A percentile compares a stretch with the other conserved stretches of the same genome.
phyloP scores from a whole-genome alignment of 1,284 basidiomycete species.

The Kalmanozyma brasiliensis region DNA sequence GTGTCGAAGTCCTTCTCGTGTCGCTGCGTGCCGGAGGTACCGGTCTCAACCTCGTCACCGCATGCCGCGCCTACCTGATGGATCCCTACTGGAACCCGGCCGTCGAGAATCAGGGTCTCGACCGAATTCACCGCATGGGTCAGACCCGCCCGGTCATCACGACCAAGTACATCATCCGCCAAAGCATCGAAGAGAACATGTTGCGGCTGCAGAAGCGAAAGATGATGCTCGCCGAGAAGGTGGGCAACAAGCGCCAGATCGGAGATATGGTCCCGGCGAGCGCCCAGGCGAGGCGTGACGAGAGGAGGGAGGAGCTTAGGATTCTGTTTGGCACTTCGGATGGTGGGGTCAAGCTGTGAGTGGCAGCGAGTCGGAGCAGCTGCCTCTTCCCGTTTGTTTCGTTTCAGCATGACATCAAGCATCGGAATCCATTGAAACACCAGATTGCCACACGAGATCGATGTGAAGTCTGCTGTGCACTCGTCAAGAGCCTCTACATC shows the following conservation, averaged over 20 bases:
- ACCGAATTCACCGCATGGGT: conserved; percentile 64
- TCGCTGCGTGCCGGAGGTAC: conserved; percentile 65
- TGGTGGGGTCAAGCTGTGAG: conserved; percentile 24
- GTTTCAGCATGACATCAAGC: no score
- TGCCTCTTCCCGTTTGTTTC: no score
- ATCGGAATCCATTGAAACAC: no score
- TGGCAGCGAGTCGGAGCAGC: no score
- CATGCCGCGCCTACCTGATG: conserved; percentile 84
- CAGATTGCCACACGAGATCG: no score
- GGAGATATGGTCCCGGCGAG: conserved; percentile 9
- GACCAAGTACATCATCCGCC: conserved; percentile 63
- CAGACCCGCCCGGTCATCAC: conserved; percentile 62
- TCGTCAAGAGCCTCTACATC: no score
- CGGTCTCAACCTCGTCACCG: conserved; percentile 77
- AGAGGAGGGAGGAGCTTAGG: conserved; percentile 56
- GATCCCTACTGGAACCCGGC: conserved; percentile 98
- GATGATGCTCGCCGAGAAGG: conserved; percentile 63
- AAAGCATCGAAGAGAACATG: conserved; percentile 67
- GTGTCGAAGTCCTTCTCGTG: conserved; percentile 63
- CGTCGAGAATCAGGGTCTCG: conserved; percentile 74
- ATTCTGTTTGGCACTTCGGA: conserved; percentile 47
- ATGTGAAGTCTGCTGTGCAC: no score
- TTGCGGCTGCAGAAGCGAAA: conserved; percentile 63
- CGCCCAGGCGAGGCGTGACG: conserved; percentile 10
- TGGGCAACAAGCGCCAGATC: conserved; percentile 48